Percentiles rank a stretch among this genome's conserved stretches.
These are phyloP conservation scores for Mariannaea elegans DNA, from an alignment of 2,329 filamentous ascomycete genomes.

Conservation along the genomic window DNA sequence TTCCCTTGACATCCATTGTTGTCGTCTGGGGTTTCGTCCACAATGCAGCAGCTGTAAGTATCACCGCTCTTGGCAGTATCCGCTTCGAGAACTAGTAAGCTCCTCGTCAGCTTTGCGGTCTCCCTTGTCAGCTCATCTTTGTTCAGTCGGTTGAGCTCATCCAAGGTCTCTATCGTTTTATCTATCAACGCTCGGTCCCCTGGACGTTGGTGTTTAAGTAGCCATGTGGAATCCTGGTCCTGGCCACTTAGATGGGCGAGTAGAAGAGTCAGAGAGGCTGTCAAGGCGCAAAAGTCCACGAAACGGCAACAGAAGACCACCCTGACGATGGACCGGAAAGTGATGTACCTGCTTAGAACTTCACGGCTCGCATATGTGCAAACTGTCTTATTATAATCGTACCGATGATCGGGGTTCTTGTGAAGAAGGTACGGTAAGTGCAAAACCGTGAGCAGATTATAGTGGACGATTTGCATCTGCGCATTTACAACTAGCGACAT, in stretches of 20 bases:
- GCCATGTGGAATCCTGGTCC: background rate
- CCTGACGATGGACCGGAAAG: constrained; percentile 4
- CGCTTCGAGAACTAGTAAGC: background rate
- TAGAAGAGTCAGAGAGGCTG: constrained; percentile 3
- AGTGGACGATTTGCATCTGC: constrained; percentile 7
- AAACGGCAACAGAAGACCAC: constrained; percentile 7
- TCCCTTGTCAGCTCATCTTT: constrained; percentile 2
- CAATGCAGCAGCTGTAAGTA: background rate
- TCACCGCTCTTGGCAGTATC: background rate
- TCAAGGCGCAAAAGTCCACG: constrained; percentile 15
- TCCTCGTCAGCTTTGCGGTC: background rate
- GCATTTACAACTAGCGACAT: background rate
- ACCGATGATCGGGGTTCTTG: background rate
- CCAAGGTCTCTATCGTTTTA: constrained; percentile 1
- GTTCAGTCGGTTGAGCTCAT: constrained; percentile 8
- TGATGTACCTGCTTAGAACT: constrained; percentile 11
- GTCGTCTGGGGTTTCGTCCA: background rate
- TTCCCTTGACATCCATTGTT: background rate
- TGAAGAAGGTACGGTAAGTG: constrained; percentile 8
- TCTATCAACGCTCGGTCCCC: constrained; percentile 9
- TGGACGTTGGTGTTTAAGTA: constrained; percentile 5
- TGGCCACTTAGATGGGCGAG: constrained; percentile 3
- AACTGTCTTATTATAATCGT: constrained; percentile 6
- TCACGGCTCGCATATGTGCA: constrained; percentile 13
- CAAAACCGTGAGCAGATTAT: constrained; percentile 1